Evolutionary conservation across 495 filamentous ascomycete species (phyloP).

Genomic region (Neurospora sp.): DNA sequence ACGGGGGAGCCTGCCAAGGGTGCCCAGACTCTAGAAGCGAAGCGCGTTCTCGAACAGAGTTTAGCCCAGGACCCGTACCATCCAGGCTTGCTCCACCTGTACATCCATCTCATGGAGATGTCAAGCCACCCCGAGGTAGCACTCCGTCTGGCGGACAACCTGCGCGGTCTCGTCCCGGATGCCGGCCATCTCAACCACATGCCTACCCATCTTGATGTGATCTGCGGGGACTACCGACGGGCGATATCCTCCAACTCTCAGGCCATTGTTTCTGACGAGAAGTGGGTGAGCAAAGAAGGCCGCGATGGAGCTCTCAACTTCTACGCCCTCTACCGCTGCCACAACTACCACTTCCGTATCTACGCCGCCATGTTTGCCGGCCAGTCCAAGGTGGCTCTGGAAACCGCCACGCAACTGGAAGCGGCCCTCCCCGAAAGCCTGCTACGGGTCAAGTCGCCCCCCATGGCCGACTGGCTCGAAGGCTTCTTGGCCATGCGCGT

Average conservation of each 20-base stretch:
- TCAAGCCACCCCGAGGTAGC: constrained; percentile 50
- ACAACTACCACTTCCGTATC: constrained; percentile 58
- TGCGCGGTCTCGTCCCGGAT: constrained; percentile 54
- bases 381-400: constrained; percentile 44
- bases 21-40: constrained; percentile 49
- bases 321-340: constrained; percentile 57
- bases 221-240: constrained; percentile 55
- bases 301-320: constrained; percentile 46
- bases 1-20: constrained; percentile 45
- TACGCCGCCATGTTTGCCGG: constrained; percentile 66
- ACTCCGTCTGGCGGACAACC: constrained; percentile 44
- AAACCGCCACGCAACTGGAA: constrained; percentile 44
- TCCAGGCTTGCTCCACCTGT: constrained; percentile 57
- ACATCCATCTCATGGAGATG: constrained; percentile 71
- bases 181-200: constrained; percentile 65
- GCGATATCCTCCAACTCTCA: constrained; percentile 51
- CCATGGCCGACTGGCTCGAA: constrained; percentile 66
- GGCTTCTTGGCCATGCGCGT: constrained; percentile 51
- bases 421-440: constrained; percentile 46
- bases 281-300: constrained; percentile 34
- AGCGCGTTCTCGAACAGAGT: constrained; percentile 42
- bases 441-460: constrained; percentile 51
- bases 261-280: constrained; percentile 54
- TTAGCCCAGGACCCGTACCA: constrained; percentile 40
- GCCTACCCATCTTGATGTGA: constrained; percentile 58